phyloP scores from a whole-genome alignment of 164 flowering plant genomes.

The Kingdonia uniflora region DNA sequence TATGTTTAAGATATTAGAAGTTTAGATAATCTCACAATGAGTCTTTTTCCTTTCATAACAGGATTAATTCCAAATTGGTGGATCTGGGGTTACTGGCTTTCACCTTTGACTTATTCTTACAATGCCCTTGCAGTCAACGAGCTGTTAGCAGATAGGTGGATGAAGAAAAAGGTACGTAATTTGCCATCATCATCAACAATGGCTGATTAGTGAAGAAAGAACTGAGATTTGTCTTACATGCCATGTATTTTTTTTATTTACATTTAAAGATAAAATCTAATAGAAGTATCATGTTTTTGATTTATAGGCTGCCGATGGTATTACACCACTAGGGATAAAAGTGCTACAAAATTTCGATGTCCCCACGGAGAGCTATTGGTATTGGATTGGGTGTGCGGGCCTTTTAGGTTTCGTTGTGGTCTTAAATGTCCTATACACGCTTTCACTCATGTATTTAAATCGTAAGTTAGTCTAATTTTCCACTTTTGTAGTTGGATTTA shows the following conservation, averaged over 20 bases:
- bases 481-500: neutral
- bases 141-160: conserved; percentile 38
- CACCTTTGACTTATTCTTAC: conserved; percentile 27
- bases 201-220: no score
- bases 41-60: conserved; percentile 3
- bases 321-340: conserved; percentile 15
- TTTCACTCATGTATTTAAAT: conserved; percentile 22
- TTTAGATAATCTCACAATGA: no score
- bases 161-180: conserved; percentile 19
- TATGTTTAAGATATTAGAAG: neutral
- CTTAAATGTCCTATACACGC: conserved; percentile 22
- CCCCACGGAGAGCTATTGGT: conserved; percentile 18
- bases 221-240: no score
- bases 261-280: neutral
- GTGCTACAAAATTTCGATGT: conserved; percentile 14
- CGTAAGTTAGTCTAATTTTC: conserved; percentile 15
- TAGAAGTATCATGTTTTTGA: neutral
- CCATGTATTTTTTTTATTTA: neutral
- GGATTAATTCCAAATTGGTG: conserved; percentile 44
- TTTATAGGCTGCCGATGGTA: conserved; percentile 13
- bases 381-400: conserved; percentile 28
- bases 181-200: neutral
- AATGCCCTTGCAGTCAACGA: conserved; percentile 30
- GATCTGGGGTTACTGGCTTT: conserved; percentile 42
- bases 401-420: conserved; percentile 22